Evolutionary conservation across 768 basidiomycete genomes (phyloP).

Genomic region (Multifurca ochricompacta): DNA sequence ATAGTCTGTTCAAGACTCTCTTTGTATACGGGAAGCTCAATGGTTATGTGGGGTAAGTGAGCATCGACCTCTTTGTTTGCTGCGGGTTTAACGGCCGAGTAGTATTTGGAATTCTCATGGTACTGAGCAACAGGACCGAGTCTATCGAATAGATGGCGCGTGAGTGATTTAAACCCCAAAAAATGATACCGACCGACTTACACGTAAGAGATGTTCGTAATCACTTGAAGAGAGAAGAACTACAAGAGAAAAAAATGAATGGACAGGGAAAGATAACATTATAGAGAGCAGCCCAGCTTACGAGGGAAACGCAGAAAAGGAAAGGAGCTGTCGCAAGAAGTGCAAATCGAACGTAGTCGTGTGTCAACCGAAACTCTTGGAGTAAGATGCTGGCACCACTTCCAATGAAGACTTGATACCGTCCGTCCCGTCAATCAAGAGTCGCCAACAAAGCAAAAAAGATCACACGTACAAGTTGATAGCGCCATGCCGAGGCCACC

Average conservation of each 20-base stretch:
- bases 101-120: slow-evolving; percentile 78
- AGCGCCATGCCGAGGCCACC: slow-evolving; percentile 62
- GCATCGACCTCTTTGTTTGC: slow-evolving; percentile 56
- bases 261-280: too few relatives aligned
- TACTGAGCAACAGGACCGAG: slow-evolving; percentile 81
- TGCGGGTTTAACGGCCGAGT: slow-evolving; percentile 59
- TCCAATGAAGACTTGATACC: slow-evolving; percentile 53
- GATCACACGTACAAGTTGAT: slow-evolving; percentile 50
- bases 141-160: slow-evolving; percentile 32
- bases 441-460: background rate
- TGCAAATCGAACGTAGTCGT: slow-evolving; percentile 52
- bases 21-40: slow-evolving; percentile 87
- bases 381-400: slow-evolving; percentile 53
- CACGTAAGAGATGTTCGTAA: slow-evolving; percentile 60
- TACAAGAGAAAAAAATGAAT: too few relatives aligned
- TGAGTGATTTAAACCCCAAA: slow-evolving; percentile 6
- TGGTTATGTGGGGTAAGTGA: slow-evolving; percentile 63
- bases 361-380: slow-evolving; percentile 62
- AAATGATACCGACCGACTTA: slow-evolving; percentile 33
- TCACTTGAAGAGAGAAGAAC: slow-evolving; percentile 70
- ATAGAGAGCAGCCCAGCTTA: too few relatives aligned
- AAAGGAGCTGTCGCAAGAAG: slow-evolving; percentile 61
- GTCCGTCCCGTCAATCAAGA: background rate
- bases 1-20: slow-evolving; percentile 77
- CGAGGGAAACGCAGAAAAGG: slow-evolving; percentile 68